Evolutionary conservation across 1,284 basidiomycete species (phyloP), one percentile per base, ranked within the genome.

Genomic region (Trichosporon coremiiforme): DNA sequence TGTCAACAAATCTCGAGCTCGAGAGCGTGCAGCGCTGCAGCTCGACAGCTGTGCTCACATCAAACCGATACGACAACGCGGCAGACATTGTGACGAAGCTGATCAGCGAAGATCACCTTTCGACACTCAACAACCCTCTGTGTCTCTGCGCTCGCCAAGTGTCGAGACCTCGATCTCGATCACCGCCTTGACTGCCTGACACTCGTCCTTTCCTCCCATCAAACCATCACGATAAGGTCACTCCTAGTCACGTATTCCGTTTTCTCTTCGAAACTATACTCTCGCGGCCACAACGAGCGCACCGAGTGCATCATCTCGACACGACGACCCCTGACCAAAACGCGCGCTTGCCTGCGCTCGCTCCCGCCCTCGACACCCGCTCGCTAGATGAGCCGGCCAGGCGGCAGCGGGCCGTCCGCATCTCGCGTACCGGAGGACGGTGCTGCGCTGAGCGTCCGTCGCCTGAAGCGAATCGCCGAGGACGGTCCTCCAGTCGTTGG

Each of bases 401-500:
- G 57, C 57, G 57, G 57, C 4, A 20, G 20, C 47, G 57, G 57
- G 57, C 29, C 31, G 12, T 10, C 17, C 20, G 57, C 57, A 12
- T 31, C 57, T 2, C 57, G 57, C 22, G 57, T 13, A 25, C 57
- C 57, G 2, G 57, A 60, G 17, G 57, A 60, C 15, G 57, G 57
- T 1, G 57, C 57, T 1, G 29, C 57, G 0, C 15, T 60, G 7
- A 33, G 29, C n/a, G 31, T 60, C 31, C 57, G 57, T 9, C 57
- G 57, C 57, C 31, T 60, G 57, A 60, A 60, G 57, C 57, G 57
- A 0, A n/a, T 60, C 7, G 57, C 57, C 13, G 57, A 60, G 10
- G 57, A 60, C 31, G 57, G 57, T 3, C 57, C 57, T 4, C 57
- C 57, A 15, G 57, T 60, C 31, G 57, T 60, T 25, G 57, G 57